Evolutionary conservation across 2,329 filamentous ascomycete species (phyloP), one percentile per base, ranked within the genome.

Genomic region (Diaporthe citrichinensis): DNA sequence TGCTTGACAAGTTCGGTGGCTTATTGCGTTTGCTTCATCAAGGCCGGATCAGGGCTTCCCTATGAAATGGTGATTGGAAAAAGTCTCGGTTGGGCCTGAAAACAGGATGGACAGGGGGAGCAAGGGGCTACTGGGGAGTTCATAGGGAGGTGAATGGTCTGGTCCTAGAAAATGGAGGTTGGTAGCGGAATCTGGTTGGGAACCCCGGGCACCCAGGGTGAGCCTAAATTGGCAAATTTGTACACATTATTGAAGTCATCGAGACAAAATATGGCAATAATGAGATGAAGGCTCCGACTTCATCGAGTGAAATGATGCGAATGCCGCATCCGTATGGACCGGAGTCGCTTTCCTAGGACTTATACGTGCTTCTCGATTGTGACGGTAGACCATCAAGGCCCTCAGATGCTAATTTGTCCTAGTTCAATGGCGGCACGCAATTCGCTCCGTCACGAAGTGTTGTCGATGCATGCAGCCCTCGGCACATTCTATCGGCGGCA

Each of bases 31-130:
- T 73, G 71, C 44, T 20, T 41, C 39, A 53, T 75, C 71, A 74
- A 76, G 74, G 49, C n/a, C 71, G 71, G 57, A 69, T 71, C 62
- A 76, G 41, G 58, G 62, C 74, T 14, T 41, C 58, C 31, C 65
- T 76, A 31, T 76, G 28, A 69, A 34, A 20, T n/a, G 39, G 28
- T 25, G 20, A 12, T 41, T 25, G n/a, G 23, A 9, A 8, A 9
- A 8, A 9, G 53, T 4, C 25, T 57, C 36, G 14, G 49, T 41
- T 41, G 12, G 25, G 9, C 53, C 17, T 25, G 25, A n/a, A 23
- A 55, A 23, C 6, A 9, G 4, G 1, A 39, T 53, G 55, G 31
- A 61, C 3, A 41, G 69, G 34, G 28, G 28, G 12, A 20, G 25
- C 65, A 28, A 9, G 7, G 9, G 31, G 14, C 65, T 12, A 23